phyloP scores from a whole-genome alignment of 371 early-diverging fungal genomes.

The Massospora cicadina region DNA sequence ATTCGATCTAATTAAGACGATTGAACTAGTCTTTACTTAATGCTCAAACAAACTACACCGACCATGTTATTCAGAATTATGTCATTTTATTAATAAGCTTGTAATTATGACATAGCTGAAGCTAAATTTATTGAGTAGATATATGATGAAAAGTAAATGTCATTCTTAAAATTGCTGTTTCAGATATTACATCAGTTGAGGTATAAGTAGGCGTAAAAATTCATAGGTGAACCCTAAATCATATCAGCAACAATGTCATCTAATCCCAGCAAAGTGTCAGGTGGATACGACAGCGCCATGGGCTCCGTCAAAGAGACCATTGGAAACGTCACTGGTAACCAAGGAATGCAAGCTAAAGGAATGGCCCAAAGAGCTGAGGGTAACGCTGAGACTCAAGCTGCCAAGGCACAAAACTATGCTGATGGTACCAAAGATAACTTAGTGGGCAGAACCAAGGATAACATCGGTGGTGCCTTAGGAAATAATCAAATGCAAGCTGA shows the following conservation, averaged over 20 bases:
- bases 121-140: no score
- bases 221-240: neutral
- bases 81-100: no score
- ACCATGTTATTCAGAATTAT: no score
- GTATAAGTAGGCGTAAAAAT: neutral
- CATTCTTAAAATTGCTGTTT: no score
- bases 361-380: slow-evolving; percentile 17
- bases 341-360: slow-evolving; percentile 13
- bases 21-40: no score
- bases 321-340: slow-evolving; percentile 15
- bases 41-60: no score
- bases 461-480: slow-evolving; percentile 20
- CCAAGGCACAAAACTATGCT: slow-evolving; percentile 13
- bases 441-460: slow-evolving; percentile 22
- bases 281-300: slow-evolving; percentile 14
- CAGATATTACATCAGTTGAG: no score
- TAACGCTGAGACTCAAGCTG: slow-evolving; percentile 15
- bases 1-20: no score
- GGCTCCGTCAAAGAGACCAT: slow-evolving; percentile 18
- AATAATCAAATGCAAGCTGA: slow-evolving; percentile 21
- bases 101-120: no score
- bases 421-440: slow-evolving; percentile 17
- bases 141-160: no score
- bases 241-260: neutral
- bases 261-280: slow-evolving; percentile 8